Conservation (phyloP, 768 basidiomycete genomes). For the Suillus weaverae region DNA sequence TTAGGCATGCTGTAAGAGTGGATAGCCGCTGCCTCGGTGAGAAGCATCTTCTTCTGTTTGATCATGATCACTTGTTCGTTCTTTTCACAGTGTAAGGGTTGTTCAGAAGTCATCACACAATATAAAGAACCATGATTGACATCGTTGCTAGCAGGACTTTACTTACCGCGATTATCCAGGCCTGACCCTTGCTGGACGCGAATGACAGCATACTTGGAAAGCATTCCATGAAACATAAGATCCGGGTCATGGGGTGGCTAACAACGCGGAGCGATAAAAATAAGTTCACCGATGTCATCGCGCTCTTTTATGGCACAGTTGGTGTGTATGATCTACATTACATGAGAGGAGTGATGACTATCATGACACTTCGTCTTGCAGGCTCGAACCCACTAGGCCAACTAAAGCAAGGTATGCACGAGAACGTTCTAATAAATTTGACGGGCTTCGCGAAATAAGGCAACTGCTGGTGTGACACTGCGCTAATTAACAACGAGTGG, state of each 20-base stretch:
- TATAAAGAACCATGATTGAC: background rate
- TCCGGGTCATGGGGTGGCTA: background rate
- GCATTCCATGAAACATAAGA: background rate
- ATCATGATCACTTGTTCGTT: background rate
- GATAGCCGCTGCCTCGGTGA: background rate
- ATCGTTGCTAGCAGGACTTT: background rate
- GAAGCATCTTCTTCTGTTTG: background rate
- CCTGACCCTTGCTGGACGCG: background rate
- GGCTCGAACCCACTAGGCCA: background rate
- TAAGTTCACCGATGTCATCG: background rate
- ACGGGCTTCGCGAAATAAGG: background rate
- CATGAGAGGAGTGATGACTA: background rate
- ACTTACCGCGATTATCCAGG: background rate
- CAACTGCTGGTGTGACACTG: background rate
- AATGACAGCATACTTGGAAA: background rate
- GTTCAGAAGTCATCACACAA: background rate
- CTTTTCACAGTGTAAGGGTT: background rate
- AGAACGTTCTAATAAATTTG: background rate
- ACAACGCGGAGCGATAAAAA: background rate
- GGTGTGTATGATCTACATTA: background rate
- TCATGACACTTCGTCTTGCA: background rate
- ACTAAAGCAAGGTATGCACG: background rate
- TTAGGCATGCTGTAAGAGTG: background rate
- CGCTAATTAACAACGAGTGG: background rate
- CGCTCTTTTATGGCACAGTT: too few relatives aligned